Conservation (phyloP, 148 eudicot genomes). For the Spergularia bocconei region DNA sequence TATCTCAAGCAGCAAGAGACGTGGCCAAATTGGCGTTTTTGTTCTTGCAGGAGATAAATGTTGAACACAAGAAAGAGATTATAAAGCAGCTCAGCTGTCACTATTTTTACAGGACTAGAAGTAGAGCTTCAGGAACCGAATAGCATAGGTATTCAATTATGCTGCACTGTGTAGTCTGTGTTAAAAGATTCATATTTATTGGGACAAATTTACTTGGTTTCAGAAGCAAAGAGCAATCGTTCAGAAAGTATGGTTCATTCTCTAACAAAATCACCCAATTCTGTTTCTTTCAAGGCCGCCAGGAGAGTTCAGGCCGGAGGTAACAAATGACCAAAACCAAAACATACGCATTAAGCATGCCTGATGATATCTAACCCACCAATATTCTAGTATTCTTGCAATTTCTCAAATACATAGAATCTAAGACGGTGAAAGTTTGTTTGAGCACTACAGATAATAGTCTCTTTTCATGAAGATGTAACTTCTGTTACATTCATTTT, state of each 20-base stretch:
- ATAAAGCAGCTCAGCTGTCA: slow-evolving; percentile 1
- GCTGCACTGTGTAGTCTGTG: not conserved
- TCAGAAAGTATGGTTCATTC: not conserved
- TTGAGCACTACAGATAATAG: not conserved
- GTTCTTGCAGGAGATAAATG: not conserved
- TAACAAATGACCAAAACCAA: not conserved
- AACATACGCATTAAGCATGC: not conserved
- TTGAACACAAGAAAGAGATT: too few species aligned
- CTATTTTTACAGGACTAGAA: not conserved
- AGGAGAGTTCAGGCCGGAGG: not conserved
- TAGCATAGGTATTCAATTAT: slow-evolving; percentile 4
- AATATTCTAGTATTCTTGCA: not conserved
- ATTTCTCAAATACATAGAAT: not conserved
- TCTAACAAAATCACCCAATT: not conserved
- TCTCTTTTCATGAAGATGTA: not conserved
- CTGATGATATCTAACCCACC: not conserved
- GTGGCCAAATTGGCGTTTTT: not conserved
- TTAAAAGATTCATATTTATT: not conserved
- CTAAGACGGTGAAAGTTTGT: not conserved
- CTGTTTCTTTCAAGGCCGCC: not conserved
- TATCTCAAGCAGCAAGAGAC: slow-evolving; percentile 8
- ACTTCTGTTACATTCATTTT: not conserved
- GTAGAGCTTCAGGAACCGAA: slow-evolving; percentile 7
- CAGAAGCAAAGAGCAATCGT: not conserved
- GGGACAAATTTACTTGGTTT: not conserved